A percentile compares a stretch with the other conserved stretches of the same genome.
phyloP scores from a whole-genome alignment of 225 moss, liverwort and hornwort genomes.

The Antitrichia curtipendula region DNA sequence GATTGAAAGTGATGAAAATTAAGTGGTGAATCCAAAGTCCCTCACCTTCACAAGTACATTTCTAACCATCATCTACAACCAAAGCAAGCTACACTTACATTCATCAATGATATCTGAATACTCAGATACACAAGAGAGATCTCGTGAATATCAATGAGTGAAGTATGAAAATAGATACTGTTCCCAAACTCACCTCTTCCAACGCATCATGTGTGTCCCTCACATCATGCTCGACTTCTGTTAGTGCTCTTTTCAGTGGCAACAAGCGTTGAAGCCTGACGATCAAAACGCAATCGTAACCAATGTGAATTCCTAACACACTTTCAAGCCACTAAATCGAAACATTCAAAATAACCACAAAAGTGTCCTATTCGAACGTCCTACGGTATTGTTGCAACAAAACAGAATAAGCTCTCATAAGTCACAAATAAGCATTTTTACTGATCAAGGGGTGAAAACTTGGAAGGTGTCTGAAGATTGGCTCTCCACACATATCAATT shows the following conservation, averaged over 20 bases:
- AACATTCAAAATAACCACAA: not conserved
- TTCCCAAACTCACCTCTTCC: slow-evolving; percentile 41
- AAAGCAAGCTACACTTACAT: not conserved
- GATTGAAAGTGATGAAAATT: not conserved
- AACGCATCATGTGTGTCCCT: slow-evolving; percentile 76
- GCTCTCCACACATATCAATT: not conserved
- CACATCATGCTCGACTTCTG: slow-evolving; percentile 91
- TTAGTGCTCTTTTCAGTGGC: slow-evolving; percentile 68
- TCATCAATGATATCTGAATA: not conserved
- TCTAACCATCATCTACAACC: not conserved
- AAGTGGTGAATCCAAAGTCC: not conserved
- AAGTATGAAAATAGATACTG: not conserved
- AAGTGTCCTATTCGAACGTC: not conserved
- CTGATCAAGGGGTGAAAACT: not conserved
- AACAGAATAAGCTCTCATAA: not conserved
- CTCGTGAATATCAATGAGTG: not conserved
- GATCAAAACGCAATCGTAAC: not conserved
- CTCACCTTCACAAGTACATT: not conserved
- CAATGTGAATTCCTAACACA: not conserved
- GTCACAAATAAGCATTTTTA: not conserved
- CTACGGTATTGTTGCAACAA: not conserved
- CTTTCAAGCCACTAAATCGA: not conserved
- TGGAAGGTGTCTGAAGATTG: not conserved
- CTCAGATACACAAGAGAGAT: not conserved
- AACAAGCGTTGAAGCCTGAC: slow-evolving; percentile 67